Base-by-base conservation (phyloP, 805 yeast species). In the Saccharomycopsis microspora region DNA sequence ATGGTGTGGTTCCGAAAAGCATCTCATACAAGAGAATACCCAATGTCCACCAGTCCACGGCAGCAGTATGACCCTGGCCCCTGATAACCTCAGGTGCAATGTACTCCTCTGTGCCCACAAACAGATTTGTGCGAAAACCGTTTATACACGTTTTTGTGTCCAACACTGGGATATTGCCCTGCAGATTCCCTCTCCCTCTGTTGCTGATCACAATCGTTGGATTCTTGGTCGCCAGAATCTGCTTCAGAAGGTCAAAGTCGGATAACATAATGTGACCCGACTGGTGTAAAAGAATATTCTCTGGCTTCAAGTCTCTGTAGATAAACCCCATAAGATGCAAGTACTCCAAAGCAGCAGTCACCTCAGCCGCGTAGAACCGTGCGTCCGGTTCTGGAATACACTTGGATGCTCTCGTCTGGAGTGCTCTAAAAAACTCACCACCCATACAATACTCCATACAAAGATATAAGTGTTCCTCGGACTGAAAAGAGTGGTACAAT, bases 391-490 rank as follows among this genome's bases (percentile, higher is more conserved):
- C 99, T 27, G 78, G 69, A 9, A 93, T 82, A 55, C 95, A 85
- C 60, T 88, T 86, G 47, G 87, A 78, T 52, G 79, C 82, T 52
- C 97, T 72, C 0, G 97, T 88, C 64, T 93, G 98, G 46, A 93
- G 66, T 0, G 97, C 98, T 51, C 97, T 70, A 70, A 93, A 93
- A 59, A 93, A 93, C 65, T 94, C 98, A 42, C 99, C 99, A 32
- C 99, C 99, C 88, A 93, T 87, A 60, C 99, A 93, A 59, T 90
- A 93, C 62, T 93, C 99, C 96, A 94, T 90, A 65, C 99, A 93
- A 39, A 93, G 74, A 57, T 88, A 93, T 7, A 93, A 65, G 59
- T 85, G 80, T 57, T 89, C 97, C 51, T 86, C 93, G 3, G 95
- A 83, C 65, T 93, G 98, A 68, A 93, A 93, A 0, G 96, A 88